Percentiles rank a stretch among this genome's conserved stretches.
These are phyloP conservation scores for Myotisia sp. DNA, from an alignment of 2,329 filamentous ascomycete genomes.

Conservation along the genomic window DNA sequence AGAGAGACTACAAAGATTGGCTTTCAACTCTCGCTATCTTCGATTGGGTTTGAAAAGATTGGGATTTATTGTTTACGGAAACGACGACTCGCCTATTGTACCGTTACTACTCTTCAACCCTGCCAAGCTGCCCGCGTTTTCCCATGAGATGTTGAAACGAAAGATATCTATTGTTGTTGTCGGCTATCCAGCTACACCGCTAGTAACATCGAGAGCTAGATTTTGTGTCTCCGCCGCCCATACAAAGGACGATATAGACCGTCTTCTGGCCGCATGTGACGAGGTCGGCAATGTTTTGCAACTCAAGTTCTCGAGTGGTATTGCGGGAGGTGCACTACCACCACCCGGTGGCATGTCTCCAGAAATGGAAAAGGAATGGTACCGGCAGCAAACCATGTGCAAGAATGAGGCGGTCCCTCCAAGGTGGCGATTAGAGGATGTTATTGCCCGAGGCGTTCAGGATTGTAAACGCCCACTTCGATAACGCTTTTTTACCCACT, in stretches of 20 bases:
- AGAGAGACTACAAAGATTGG: slow-evolving; percentile 85
- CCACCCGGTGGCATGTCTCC: slow-evolving; percentile 56
- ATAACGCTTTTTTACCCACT: slow-evolving; percentile 27
- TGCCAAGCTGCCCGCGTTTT: slow-evolving; percentile 98
- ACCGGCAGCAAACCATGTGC: slow-evolving; percentile 37
- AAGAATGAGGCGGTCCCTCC: slow-evolving; percentile 47
- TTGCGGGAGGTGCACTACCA: slow-evolving; percentile 73
- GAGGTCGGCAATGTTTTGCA: slow-evolving; percentile 85
- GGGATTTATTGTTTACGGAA: slow-evolving; percentile 90
- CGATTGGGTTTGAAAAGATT: slow-evolving; percentile 91
- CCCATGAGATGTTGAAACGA: slow-evolving; percentile 93
- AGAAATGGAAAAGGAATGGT: slow-evolving; percentile 58
- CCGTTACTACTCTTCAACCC: slow-evolving; percentile 91
- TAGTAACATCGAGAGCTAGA: slow-evolving; percentile 84
- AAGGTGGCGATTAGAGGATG: slow-evolving; percentile 63
- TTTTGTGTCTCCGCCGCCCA: slow-evolving; percentile 94
- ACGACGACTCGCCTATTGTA: slow-evolving; percentile 95
- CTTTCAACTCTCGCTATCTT: slow-evolving; percentile 98
- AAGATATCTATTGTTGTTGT: slow-evolving; percentile 97
- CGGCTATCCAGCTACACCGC: slow-evolving; percentile 87
- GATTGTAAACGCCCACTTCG: slow-evolving; percentile 61
- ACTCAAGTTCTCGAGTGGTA: slow-evolving; percentile 91
- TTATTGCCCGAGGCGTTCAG: slow-evolving; percentile 57
- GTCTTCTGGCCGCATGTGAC: slow-evolving; percentile 75
- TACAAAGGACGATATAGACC: slow-evolving; percentile 95